phyloP scores from a whole-genome alignment of 768 basidiomycete genomes.

The Mycena capillaripes region DNA sequence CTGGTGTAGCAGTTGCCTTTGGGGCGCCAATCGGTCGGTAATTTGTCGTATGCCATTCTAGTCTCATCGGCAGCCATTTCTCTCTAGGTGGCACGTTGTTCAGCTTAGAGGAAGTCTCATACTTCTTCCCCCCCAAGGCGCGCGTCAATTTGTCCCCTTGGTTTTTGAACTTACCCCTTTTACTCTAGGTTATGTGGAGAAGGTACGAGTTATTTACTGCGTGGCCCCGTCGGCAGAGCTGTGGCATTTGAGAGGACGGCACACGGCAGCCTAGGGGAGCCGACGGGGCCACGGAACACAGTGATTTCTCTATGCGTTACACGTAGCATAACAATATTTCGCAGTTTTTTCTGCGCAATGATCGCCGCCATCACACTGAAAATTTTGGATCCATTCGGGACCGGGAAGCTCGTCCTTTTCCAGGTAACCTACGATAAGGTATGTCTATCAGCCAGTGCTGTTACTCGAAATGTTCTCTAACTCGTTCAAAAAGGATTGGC shows the following conservation, averaged over 20 bases:
- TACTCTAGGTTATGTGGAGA: conserved; percentile 89
- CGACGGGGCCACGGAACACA: too few relatives aligned
- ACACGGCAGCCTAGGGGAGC: too few relatives aligned
- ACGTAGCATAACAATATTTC: conserved; percentile 45
- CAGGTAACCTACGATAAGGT: conserved; percentile 93
- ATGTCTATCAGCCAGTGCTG: conserved; percentile 3
- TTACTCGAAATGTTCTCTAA: neutral
- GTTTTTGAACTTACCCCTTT: conserved; percentile 11
- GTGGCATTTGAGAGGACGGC: too few relatives aligned
- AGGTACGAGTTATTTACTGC: conserved; percentile 64
- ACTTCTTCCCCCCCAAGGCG: conserved; percentile 96
- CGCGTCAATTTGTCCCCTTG: neutral
- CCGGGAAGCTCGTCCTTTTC: conserved; percentile 93
- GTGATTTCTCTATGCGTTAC: too few relatives aligned
- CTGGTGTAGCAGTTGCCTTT: conserved; percentile 97
- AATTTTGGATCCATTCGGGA: conserved; percentile 95
- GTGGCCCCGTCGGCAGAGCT: too few relatives aligned
- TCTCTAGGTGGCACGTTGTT: conserved; percentile 77
- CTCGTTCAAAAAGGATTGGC: conserved; percentile 75
- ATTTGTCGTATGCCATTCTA: neutral
- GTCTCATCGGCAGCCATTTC: neutral
- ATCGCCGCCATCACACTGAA: conserved; percentile 95
- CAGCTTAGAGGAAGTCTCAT: conserved; percentile 95
- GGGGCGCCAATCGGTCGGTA: conserved; percentile 89
- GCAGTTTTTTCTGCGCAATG: conserved; percentile 97